Base-by-base conservation (phyloP, 1,284 basidiomycete species). In the Ustilago crameri region DNA sequence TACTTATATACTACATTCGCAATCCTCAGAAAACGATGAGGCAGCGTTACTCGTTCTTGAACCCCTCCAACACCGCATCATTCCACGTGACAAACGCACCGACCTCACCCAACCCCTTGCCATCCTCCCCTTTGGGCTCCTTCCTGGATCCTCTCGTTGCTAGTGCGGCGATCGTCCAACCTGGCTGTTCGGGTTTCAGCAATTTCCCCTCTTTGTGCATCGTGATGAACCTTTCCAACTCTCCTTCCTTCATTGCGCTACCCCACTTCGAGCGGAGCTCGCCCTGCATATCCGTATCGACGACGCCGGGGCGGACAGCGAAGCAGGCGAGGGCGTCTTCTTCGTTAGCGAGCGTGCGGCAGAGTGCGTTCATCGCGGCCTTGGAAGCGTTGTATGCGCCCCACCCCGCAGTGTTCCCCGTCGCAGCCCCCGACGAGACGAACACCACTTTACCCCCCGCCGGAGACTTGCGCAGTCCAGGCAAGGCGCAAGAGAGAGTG, bases 351-450 rank as follows among this genome's bases (percentile, higher is more conserved):
- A 95, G 85, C 0, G 92, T 95, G 72, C 93, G 91, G 56, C 54
- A 72, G 38, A 95, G 85, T 20, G 91, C 90, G 82, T 95, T 95
- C 88, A 93, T 87, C 0, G 91, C 93, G 1, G 93, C 93, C 56
- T 84, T 85, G 34, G 69, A 71, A 0, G 83, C 82, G 35, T 89
- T 92, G 84, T 95, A 95, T 0, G 91, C 88, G 1, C 85, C 90
- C 91, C 91, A 93, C 0, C 88, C 89, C 0, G 88, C 83, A 0
- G 80, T 87, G n/a, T 87, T 87, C 37, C 90, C 89, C 4, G 87
- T 86, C 5, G 93, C 91, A 5, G 91, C 89, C 8, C 93, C 93
- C 24, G 91, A 92, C 75, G 90, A 91, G 27, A 93, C 87, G 72
- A 93, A 91, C 17, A 95, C 86, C 32, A 93, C 86, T 48, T 87